Evolutionary conservation across 495 filamentous ascomycete species (phyloP).

Genomic region (Aspergillus panamensis): DNA sequence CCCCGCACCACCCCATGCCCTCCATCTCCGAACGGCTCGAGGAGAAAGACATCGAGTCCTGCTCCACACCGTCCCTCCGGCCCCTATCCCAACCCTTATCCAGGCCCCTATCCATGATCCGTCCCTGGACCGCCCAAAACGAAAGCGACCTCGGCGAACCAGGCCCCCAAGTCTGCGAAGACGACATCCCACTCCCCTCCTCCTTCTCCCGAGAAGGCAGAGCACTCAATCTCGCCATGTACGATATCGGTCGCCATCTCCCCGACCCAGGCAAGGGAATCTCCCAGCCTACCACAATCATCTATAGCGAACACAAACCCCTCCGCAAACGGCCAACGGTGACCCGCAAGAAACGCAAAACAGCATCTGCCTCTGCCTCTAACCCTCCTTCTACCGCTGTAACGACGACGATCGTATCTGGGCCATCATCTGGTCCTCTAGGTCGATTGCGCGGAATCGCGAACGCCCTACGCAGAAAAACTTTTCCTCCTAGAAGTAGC

Average conservation of each 20-base stretch:
- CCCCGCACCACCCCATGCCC: conserved; percentile 24
- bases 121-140: conserved; percentile 19
- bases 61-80: conserved; percentile 12
- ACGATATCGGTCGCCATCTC: conserved; percentile 4
- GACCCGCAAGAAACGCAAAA: conserved; percentile 1
- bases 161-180: conserved; percentile 34
- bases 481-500: background rate
- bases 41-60: conserved; percentile 17
- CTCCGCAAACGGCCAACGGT: conserved; percentile 2
- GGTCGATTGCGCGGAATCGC: conserved; percentile 16
- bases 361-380: background rate
- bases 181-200: conserved; percentile 23
- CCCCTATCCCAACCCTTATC: conserved; percentile 19
- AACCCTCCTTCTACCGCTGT: background rate
- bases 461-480: conserved; percentile 10
- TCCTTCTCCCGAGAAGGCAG: background rate
- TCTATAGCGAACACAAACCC: conserved; percentile 13
- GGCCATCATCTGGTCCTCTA: conserved; percentile 3
- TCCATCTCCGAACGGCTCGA: conserved; percentile 31
- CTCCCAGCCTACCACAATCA: conserved; percentile 7
- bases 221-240: conserved; percentile 5
- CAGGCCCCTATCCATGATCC: conserved; percentile 23
- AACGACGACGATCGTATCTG: background rate
- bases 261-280: conserved; percentile 2
- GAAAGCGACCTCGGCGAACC: conserved; percentile 37